These are phyloP conservation scores for Thyridium curvatum DNA, from an alignment of 2,329 filamentous ascomycete species.

Conservation along the genomic window DNA sequence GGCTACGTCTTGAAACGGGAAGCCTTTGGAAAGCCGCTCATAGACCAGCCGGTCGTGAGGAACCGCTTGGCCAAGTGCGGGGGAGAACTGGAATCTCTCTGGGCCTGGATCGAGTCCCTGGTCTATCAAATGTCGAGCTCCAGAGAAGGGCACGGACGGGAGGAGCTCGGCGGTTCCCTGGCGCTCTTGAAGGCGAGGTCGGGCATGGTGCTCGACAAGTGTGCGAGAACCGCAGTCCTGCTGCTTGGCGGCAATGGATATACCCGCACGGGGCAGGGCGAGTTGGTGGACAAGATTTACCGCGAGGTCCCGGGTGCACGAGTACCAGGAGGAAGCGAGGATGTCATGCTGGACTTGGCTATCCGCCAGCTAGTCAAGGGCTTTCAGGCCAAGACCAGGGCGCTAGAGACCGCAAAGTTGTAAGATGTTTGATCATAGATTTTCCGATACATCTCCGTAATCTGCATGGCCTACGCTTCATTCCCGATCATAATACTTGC, in stretches of 20 bases:
- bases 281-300: conserved; percentile 90
- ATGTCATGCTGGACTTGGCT: conserved; percentile 97
- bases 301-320: conserved; percentile 94
- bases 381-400: too few species aligned
- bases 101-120: conserved; percentile 93
- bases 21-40: conserved; percentile 94
- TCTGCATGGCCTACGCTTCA: too few species aligned
- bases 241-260: conserved; percentile 96
- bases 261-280: conserved; percentile 87
- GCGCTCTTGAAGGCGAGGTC: conserved; percentile 90
- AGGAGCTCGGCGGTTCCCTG: conserved; percentile 90
- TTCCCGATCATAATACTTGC: too few species aligned
- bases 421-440: too few species aligned
- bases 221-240: conserved; percentile 90
- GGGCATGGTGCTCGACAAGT: conserved; percentile 95
- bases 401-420: too few species aligned
- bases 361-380: conserved; percentile 76
- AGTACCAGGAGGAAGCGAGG: conserved; percentile 90
- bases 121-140: conserved; percentile 91
- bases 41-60: conserved; percentile 94
- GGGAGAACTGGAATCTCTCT: conserved; percentile 93
- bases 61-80: conserved; percentile 98
- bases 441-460: too few species aligned
- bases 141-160: conserved; percentile 91
- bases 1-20: conserved; percentile 96